Evolutionary conservation across 352 stramenopile species (phyloP).

Genomic region (Phytophthora hibernalis): DNA sequence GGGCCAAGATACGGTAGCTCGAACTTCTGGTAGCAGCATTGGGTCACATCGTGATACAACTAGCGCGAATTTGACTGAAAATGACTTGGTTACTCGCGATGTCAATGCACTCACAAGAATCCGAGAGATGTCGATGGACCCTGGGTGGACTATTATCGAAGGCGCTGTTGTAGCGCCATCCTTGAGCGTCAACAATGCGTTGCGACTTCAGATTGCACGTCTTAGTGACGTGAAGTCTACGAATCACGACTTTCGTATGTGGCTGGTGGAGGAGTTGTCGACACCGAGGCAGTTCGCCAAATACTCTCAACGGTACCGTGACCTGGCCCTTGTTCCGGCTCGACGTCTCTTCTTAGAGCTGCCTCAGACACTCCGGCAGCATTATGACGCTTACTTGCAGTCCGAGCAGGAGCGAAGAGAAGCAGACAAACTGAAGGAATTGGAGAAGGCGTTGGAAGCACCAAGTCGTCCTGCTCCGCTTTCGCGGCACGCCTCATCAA

Average conservation of each 20-base stretch:
- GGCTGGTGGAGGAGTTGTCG: slow-evolving; percentile 36
- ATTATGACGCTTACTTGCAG: slow-evolving; percentile 25
- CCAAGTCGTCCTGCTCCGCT: slow-evolving; percentile 18
- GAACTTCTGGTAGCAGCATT: neutral
- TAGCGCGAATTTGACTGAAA: neutral
- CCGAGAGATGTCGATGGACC: slow-evolving; percentile 34
- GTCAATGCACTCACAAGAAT: slow-evolving; percentile 29
- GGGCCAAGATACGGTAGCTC: neutral
- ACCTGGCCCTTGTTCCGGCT: slow-evolving; percentile 18
- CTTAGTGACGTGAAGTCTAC: slow-evolving; percentile 37
- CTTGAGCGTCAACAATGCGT: slow-evolving; percentile 26
- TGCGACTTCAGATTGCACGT: slow-evolving; percentile 43
- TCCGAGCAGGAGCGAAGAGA: slow-evolving; percentile 26
- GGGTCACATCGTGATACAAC: slow-evolving; percentile 23
- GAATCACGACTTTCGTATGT: slow-evolving; percentile 43
- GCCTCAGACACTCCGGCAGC: slow-evolving; percentile 42
- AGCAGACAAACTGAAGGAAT: slow-evolving; percentile 13
- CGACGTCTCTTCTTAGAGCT: slow-evolving; percentile 41
- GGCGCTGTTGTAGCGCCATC: slow-evolving; percentile 23
- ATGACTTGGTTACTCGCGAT: slow-evolving; percentile 11
- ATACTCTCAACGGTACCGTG: neutral
- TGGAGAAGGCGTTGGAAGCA: slow-evolving; percentile 12
- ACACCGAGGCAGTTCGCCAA: neutral
- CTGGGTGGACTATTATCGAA: slow-evolving; percentile 45
- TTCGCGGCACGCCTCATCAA: slow-evolving; percentile 31